These are phyloP conservation scores for Hanseniaspora hatyaiensis DNA, from an alignment of 805 yeast species.

Conservation along the genomic window DNA sequence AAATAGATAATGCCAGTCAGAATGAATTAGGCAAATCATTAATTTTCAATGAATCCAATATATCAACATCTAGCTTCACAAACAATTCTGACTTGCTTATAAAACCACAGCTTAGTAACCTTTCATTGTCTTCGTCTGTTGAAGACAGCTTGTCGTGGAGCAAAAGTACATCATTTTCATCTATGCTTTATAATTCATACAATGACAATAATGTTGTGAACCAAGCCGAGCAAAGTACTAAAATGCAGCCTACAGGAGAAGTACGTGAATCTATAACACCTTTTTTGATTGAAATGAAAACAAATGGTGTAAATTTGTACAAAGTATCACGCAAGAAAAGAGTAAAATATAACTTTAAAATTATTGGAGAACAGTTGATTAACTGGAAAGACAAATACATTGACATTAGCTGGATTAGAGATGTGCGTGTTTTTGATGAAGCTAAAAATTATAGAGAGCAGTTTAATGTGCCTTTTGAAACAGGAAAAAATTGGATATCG, in stretches of 20 bases:
- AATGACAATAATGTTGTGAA: too few relatives aligned
- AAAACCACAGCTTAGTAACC: background rate
- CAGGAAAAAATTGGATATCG: constrained; percentile 64
- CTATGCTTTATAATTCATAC: too few relatives aligned
- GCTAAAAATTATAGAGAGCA: constrained; percentile 83
- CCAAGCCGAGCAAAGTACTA: too few relatives aligned
- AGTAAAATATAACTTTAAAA: constrained; percentile 21
- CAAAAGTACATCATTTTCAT: background rate
- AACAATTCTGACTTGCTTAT: background rate
- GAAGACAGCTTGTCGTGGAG: background rate
- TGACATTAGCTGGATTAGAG: constrained; percentile 28
- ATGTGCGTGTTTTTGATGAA: constrained; percentile 42
- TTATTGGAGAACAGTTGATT: constrained; percentile 22
- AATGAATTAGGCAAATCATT: too few relatives aligned
- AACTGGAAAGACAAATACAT: constrained; percentile 27
- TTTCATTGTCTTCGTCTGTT: constrained; percentile 2
- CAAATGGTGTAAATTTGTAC: constrained; percentile 22
- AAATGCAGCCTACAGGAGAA: too few relatives aligned
- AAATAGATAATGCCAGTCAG: background rate
- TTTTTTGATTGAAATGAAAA: background rate
- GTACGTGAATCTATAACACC: too few relatives aligned
- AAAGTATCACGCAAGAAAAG: constrained; percentile 28
- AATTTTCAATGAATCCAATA: too few relatives aligned
- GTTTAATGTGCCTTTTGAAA: constrained; percentile 56
- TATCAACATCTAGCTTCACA: background rate